These are phyloP conservation scores for Vickermania ingenoplastis DNA, from an alignment of 208 protist genomes.

Conservation along the genomic window DNA sequence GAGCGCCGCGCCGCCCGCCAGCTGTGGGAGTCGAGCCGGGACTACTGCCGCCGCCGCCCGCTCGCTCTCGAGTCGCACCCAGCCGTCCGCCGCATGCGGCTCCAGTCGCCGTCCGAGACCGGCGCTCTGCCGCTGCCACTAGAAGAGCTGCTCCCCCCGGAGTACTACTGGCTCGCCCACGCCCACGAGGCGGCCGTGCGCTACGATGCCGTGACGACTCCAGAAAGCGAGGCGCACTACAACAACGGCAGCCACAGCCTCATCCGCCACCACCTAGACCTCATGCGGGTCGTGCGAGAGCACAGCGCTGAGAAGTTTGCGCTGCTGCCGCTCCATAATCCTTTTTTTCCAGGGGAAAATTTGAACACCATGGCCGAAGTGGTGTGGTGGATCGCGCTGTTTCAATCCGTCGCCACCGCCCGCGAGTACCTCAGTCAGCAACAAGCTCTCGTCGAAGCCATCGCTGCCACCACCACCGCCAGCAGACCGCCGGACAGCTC, in stretches of 20 bases:
- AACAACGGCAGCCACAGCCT: not conserved
- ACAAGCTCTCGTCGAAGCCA: too few relatives aligned
- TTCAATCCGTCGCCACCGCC: conserved; percentile 2
- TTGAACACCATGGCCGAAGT: conserved; percentile 70
- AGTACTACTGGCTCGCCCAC: conserved; percentile 76
- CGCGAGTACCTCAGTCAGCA: too few relatives aligned
- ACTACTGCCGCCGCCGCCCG: conserved; percentile 16
- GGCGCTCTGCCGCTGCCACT: conserved; percentile 3
- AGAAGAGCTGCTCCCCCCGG: conserved; percentile 35
- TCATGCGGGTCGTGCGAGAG: conserved; percentile 34
- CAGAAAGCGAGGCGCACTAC: not conserved
- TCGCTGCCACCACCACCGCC: too few relatives aligned
- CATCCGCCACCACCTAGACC: conserved; percentile 2
- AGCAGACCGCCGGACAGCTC: too few relatives aligned
- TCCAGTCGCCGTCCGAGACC: not conserved
- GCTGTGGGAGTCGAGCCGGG: conserved; percentile 55
- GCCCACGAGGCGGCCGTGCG: conserved; percentile 26
- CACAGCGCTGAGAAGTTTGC: conserved; percentile 68
- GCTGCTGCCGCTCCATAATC: conserved; percentile 63
- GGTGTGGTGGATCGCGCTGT: conserved; percentile 34
- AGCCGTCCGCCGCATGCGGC: not conserved
- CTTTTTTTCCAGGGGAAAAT: conserved; percentile 80
- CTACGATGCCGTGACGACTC: conserved; percentile 12
- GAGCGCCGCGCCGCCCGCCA: conserved; percentile 40
- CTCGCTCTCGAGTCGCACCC: conserved; percentile 3